These are phyloP conservation scores for Calocybe cyanea DNA, from an alignment of 768 basidiomycete species.

Conservation along the genomic window DNA sequence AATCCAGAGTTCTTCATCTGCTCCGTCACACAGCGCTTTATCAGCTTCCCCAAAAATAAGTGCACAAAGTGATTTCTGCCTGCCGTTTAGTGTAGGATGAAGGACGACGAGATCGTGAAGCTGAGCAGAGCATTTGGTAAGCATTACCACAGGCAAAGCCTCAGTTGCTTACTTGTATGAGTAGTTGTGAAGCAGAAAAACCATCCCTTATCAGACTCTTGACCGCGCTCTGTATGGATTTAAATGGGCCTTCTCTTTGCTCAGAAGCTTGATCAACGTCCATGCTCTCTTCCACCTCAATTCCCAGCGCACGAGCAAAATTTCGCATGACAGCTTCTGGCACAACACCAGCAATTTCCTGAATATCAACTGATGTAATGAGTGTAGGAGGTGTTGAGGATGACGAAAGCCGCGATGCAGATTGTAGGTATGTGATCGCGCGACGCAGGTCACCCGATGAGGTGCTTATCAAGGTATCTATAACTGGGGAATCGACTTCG, in stretches of 20 bases:
- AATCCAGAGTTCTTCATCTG: slow-evolving; percentile 95
- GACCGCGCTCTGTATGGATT: slow-evolving; percentile 65
- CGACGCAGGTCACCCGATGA: slow-evolving; percentile 94
- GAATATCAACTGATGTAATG: slow-evolving; percentile 76
- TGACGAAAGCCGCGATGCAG: slow-evolving; percentile 82
- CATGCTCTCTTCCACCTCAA: slow-evolving; percentile 55
- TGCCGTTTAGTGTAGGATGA: slow-evolving; percentile 76
- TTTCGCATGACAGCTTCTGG: slow-evolving; percentile 67
- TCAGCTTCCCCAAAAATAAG: slow-evolving; percentile 92
- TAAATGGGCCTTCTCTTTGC: slow-evolving; percentile 42
- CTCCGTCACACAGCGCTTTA: slow-evolving; percentile 93
- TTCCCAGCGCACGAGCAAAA: slow-evolving; percentile 69
- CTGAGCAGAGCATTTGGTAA: slow-evolving; percentile 35
- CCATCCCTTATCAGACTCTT: slow-evolving; percentile 80
- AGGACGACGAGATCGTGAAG: slow-evolving; percentile 85
- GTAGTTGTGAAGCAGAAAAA: slow-evolving; percentile 86
- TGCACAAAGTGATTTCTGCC: slow-evolving; percentile 78
- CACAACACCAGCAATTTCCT: slow-evolving; percentile 96
- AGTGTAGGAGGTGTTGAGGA: slow-evolving; percentile 68
- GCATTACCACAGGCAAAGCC: not conserved
- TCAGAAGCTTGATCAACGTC: slow-evolving; percentile 39
- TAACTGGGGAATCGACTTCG: slow-evolving; percentile 49
- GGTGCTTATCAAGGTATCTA: slow-evolving; percentile 69
- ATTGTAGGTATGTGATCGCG: slow-evolving; percentile 96
- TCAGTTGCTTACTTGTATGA: slow-evolving; percentile 67